Percentiles rank a stretch among this genome's conserved stretches.
Evolutionary conservation across 495 filamentous ascomycete species (phyloP).

Genomic region (Saxispiralis lemnorum): DNA sequence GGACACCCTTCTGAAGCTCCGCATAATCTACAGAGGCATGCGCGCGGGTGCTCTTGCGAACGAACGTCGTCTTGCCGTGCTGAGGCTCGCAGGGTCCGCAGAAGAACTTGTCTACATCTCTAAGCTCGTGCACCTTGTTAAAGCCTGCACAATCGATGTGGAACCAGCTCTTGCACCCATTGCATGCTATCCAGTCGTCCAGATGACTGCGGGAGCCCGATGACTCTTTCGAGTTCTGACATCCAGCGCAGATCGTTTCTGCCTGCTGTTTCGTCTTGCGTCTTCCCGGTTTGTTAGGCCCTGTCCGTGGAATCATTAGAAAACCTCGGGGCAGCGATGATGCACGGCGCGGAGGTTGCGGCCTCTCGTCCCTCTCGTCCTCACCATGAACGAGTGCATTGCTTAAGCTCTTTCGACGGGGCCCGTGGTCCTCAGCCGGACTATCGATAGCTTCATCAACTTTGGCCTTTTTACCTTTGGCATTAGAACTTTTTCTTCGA

Average conservation of each 20-base stretch:
- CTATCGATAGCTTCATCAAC: background rate
- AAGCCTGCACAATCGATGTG: conserved; percentile 59
- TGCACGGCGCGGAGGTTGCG: too few species aligned
- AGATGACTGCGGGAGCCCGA: conserved; percentile 17
- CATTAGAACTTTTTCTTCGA: conserved; percentile 7
- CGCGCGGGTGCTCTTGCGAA: conserved; percentile 38
- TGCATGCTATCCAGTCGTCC: conserved; percentile 50
- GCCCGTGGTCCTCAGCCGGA: background rate
- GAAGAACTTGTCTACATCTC: conserved; percentile 56
- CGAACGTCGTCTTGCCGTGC: conserved; percentile 38
- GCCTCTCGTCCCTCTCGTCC: too few species aligned
- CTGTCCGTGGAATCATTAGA: too few species aligned
- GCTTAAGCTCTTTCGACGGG: conserved; percentile 9
- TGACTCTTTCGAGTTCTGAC: conserved; percentile 18
- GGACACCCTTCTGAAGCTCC: conserved; percentile 52
- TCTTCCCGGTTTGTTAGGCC: too few species aligned
- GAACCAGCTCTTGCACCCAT: conserved; percentile 60
- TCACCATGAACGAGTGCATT: background rate
- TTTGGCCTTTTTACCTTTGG: background rate
- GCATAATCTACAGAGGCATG: conserved; percentile 62
- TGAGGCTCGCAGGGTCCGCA: conserved; percentile 41
- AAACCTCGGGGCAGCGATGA: too few species aligned
- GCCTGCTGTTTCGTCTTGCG: background rate
- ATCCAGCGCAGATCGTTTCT: conserved; percentile 25
- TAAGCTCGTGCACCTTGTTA: conserved; percentile 48